Evolutionary conservation across 2,329 filamentous ascomycete genomes (phyloP).

Genomic region (Colletotrichum coccodes): DNA sequence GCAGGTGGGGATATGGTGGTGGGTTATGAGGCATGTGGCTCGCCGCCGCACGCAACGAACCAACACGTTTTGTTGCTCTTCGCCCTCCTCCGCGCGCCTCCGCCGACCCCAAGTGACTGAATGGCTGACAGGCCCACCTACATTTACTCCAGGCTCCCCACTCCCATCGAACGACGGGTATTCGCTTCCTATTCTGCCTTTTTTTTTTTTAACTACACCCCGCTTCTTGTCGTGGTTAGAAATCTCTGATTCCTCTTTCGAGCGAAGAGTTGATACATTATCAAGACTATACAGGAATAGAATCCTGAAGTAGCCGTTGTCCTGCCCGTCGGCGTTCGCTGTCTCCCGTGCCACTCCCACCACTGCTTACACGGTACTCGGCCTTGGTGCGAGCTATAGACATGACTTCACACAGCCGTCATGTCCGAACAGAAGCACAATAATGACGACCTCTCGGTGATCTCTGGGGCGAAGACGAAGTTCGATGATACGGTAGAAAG

Average conservation of each 20-base stretch:
- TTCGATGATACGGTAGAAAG: conserved; percentile 37
- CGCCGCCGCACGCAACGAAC: conserved; percentile 1
- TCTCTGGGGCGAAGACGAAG: conserved; percentile 35
- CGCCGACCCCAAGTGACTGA: neutral
- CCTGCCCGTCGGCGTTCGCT: neutral
- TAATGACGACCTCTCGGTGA: conserved; percentile 34
- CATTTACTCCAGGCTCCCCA: conserved; percentile 22
- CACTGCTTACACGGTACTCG: neutral
- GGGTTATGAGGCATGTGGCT: neutral
- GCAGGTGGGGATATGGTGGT: too few species aligned
- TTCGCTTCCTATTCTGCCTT: neutral
- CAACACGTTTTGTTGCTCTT: neutral
- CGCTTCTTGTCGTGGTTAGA: neutral
- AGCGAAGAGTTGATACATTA: neutral
- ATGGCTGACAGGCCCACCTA: neutral
- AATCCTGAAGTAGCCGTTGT: neutral
- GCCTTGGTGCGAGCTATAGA: neutral
- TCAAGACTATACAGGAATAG: neutral
- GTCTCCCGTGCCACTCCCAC: neutral
- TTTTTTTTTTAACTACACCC: conserved; percentile 7
- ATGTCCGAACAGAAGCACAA: conserved; percentile 35
- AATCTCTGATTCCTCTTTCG: neutral
- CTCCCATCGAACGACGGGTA: neutral
- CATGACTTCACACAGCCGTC: conserved; percentile 17
- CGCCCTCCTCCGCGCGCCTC: neutral